A percentile compares a stretch with the other conserved stretches of the same genome.
These are phyloP conservation scores for Halophytophthora polymorphica DNA, from an alignment of 352 stramenopile genomes.

Conservation along the genomic window DNA sequence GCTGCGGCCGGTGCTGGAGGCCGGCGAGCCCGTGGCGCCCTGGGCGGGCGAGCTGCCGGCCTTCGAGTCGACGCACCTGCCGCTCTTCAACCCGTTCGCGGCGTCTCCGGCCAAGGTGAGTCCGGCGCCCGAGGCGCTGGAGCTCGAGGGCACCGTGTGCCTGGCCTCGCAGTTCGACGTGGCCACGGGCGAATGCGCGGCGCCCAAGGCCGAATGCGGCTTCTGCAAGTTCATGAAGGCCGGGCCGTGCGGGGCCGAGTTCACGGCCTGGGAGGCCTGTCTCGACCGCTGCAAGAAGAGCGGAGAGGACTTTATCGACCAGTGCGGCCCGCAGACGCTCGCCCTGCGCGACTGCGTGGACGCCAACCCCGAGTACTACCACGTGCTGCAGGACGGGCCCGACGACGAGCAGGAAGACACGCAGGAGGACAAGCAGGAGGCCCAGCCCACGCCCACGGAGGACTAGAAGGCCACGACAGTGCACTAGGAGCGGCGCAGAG, in stretches of 20 bases:
- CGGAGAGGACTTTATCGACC: conserved; percentile 75
- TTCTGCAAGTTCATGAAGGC: conserved; percentile 92
- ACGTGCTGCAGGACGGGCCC: conserved; percentile 69
- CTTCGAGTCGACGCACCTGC: conserved; percentile 70
- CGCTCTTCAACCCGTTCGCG: conserved; percentile 81
- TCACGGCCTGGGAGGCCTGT: conserved; percentile 82
- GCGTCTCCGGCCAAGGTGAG: conserved; percentile 36
- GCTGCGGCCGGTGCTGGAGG: conserved; percentile 49
- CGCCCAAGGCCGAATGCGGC: conserved; percentile 79
- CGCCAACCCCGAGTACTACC: conserved; percentile 87
- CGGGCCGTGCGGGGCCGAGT: conserved; percentile 74
- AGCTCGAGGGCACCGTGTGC: conserved; percentile 63
- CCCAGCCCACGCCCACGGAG: conserved; percentile 1
- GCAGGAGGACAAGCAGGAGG: conserved; percentile 2
- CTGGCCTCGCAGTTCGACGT: conserved; percentile 64
- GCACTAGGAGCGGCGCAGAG: no score
- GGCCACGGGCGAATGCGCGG: conserved; percentile 41
- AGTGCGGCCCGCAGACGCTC: conserved; percentile 74
- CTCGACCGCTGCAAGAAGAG: conserved; percentile 71
- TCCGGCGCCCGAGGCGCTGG: conserved; percentile 26
- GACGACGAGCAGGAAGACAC: conserved; percentile 27
- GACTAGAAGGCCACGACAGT: no score
- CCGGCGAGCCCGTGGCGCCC: conserved; percentile 18
- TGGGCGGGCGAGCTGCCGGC: conserved; percentile 63
- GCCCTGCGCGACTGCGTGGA: conserved; percentile 83